Evolutionary conservation across 2,329 filamentous ascomycete genomes (phyloP), one percentile per base, ranked within the genome.

Genomic region (Cadophora sp.): DNA sequence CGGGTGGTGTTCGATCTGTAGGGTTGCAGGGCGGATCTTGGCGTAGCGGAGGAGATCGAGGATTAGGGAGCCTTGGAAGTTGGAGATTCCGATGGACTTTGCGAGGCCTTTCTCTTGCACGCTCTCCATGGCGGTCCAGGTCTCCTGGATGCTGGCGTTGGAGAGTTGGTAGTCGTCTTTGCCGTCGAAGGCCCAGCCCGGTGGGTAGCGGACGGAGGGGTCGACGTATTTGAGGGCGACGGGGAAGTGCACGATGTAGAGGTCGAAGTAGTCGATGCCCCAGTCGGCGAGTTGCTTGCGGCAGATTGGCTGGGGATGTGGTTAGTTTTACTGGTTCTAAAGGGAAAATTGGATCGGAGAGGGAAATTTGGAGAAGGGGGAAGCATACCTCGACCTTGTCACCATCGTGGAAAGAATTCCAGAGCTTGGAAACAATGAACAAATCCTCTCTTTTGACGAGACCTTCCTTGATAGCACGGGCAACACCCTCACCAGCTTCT

Each of bases 361-460:
- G n/a, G n/a, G n/a, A n/a, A n/a, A n/a, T n/a, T n/a, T 9, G 34
- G 34, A 37, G 7, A 31, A 19, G 19, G 12, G 19, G 43, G 16
- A 24, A 14, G 34, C 11, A 16, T 59, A 59, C 56, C 34, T 91
- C 88, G 71, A 95, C 92, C 75, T 87, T 86, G 74, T 95, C 90
- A 75, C 85, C 85, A 76, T 95, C 91, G 84, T 97, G 93, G 87
- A 94, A 97, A 73, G 90, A 90, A 84, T 95, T 94, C 93, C 94
- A 97, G 68, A 97, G 90, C 85, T 97, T 97, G 81, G 91, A 93
- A 72, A 94, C 92, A 78, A 97, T 89, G 87, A 97, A 97, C 79
- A 97, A 91, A 27, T 97, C 93, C 81, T 92, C 89, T 69, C 92
- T 91, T 84, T 90, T 93, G 74, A 94, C 92, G 68, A 95, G 80